Base-by-base conservation (phyloP, 768 basidiomycete species). In the Clavaria fumosa region DNA sequence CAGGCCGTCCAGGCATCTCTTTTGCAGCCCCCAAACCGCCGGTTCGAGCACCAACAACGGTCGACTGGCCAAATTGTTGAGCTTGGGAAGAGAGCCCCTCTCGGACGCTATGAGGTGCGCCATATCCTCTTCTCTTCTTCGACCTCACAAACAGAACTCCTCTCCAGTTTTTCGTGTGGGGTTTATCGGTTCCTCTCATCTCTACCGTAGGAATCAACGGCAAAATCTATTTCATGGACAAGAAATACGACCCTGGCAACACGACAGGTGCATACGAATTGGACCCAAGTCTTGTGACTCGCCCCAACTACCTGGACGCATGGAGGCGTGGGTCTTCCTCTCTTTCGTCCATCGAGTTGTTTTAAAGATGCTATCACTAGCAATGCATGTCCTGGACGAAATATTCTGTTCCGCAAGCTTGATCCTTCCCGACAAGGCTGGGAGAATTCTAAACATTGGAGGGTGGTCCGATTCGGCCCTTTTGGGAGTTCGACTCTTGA, bases 171-270 rank as follows among this genome's bases (percentile, higher is more conserved):
- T 28, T 28, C 14, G 26, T 14, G 9, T 14, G 9, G 9, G 26
- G 68, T 50, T 10, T 26, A 21, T 63, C 80, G 37, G 72, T 82
- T 14, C 78, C 80, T 4, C 60, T 83, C 39, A 69, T 83, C 23
- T 71, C 77, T 2, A 83, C 81, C 0, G 58, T 86, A 19, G 80
- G 82, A 2, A 62, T 78, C 54, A 84, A 85, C 60, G 73, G 78
- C 61, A 86, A 85, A 50, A 75, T 85, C 34, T 69, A 73, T 1
- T 79, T 85, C 59, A 59, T 86, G 4, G 82, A 86, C 53, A 86
- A 85, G 52, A 56, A 38, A 2, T 78, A 79, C 7, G 66, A 64
- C 66, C 67, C 49, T 18, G 62, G 28, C 23, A 40, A 40, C 23
- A 34, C 39, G 21, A 40, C 83, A 11, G 82, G 80, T 6, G 80